These are phyloP conservation scores for Tylopilus subfusipes DNA, from an alignment of 768 basidiomycete species.

Conservation along the genomic window DNA sequence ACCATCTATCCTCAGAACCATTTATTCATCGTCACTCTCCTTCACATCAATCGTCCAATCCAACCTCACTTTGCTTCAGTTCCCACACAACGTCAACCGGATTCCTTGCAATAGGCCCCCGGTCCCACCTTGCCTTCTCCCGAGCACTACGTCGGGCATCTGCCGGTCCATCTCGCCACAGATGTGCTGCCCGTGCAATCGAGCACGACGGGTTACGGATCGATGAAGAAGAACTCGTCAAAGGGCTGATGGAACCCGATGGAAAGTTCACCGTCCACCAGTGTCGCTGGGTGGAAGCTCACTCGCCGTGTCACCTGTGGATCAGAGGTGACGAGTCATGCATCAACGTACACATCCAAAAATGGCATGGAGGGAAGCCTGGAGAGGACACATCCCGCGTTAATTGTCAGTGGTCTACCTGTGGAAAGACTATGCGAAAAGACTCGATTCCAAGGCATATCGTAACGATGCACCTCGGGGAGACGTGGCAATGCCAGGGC, in stretches of 20 bases:
- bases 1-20: not conserved
- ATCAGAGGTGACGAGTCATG: not conserved
- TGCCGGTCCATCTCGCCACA: not conserved
- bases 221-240: slow-evolving; percentile 12
- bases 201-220: not conserved
- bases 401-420: slow-evolving; percentile 14
- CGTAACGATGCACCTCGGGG: slow-evolving; percentile 11
- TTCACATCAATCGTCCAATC: not conserved
- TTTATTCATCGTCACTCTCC: not conserved
- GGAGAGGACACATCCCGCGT: slow-evolving; percentile 8
- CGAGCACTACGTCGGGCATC: not conserved
- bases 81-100: not conserved
- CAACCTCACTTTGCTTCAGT: not conserved
- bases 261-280: slow-evolving; percentile 1
- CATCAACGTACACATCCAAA: slow-evolving; percentile 12
- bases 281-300: not conserved
- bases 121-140: not conserved
- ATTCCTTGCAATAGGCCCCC: not conserved
- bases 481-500: not conserved
- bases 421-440: slow-evolving; percentile 19
- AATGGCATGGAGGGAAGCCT: slow-evolving; percentile 14
- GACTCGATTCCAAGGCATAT: slow-evolving; percentile 24
- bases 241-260: not conserved
- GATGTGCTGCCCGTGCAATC: slow-evolving; percentile 1
- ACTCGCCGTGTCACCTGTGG: not conserved